Conservation (phyloP, 2,329 filamentous ascomycete species). For the Pseudogymnoascus sp. region DNA sequence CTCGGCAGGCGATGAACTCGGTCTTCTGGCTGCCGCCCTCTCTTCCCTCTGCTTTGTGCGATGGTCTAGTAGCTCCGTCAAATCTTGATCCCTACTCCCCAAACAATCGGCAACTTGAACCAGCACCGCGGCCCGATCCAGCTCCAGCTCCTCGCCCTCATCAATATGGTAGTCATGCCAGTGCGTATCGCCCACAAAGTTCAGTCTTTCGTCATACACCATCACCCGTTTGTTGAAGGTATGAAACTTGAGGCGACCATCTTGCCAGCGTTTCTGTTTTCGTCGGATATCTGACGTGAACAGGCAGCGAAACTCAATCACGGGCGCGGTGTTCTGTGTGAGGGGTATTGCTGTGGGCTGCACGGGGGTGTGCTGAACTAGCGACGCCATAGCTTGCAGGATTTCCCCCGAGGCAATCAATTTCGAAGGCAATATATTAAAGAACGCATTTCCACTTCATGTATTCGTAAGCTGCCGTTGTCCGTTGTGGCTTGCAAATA, state of each 20-base stretch:
- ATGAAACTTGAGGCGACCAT: conserved; percentile 80
- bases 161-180: conserved; percentile 63
- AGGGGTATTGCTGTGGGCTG: not conserved
- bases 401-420: not conserved
- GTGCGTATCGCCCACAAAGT: conserved; percentile 77
- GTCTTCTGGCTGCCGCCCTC: conserved; percentile 31
- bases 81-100: conserved; percentile 66
- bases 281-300: conserved; percentile 78
- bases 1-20: conserved; percentile 25
- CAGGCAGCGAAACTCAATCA: conserved; percentile 76
- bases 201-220: conserved; percentile 75
- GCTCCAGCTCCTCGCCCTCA: conserved; percentile 72
- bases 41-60: conserved; percentile 48
- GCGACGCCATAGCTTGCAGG: not conserved
- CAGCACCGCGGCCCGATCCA: conserved; percentile 67
- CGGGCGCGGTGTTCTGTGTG: conserved; percentile 53
- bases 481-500: not conserved
- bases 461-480: not conserved
- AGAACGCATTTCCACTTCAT: not conserved
- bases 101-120: conserved; percentile 72
- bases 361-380: not conserved
- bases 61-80: conserved; percentile 67
- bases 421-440: not conserved
- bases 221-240: conserved; percentile 86
- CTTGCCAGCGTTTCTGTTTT: conserved; percentile 90